phyloP scores from a whole-genome alignment of 2,329 filamentous ascomycete genomes.

The Annulohypoxylon truncatum region DNA sequence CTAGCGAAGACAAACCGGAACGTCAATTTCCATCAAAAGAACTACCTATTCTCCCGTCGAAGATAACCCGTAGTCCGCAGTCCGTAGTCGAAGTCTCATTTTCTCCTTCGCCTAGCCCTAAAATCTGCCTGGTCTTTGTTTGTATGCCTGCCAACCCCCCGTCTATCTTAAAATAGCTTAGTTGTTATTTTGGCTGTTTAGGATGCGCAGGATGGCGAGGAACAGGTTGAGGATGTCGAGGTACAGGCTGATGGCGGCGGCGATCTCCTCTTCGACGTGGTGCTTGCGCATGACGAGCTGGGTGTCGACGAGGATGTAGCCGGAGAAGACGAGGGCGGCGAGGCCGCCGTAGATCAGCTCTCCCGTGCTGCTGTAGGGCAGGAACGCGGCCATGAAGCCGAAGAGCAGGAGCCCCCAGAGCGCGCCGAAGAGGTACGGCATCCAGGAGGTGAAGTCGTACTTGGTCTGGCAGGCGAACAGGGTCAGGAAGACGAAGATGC shows the following conservation, averaged over 20 bases:
- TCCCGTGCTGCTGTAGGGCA: constrained; percentile 82
- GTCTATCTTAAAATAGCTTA: constrained; percentile 56
- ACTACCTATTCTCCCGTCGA: neutral
- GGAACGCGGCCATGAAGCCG: constrained; percentile 91
- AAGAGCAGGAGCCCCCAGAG: constrained; percentile 93
- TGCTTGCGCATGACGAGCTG: constrained; percentile 96
- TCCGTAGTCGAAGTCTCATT: neutral
- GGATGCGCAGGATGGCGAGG: constrained; percentile 91
- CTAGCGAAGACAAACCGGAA: neutral
- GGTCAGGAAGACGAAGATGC: constrained; percentile 82
- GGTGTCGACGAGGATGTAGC: constrained; percentile 95
- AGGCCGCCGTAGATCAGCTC: constrained; percentile 89
- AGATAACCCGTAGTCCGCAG: neutral
- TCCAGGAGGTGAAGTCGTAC: constrained; percentile 98
- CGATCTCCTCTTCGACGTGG: constrained; percentile 98
- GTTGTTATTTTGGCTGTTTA: constrained; percentile 97
- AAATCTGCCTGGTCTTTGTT: neutral
- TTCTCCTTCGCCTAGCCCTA: neutral
- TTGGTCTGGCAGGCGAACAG: constrained; percentile 96
- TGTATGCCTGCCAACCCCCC: neutral
- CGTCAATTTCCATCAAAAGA: neutral
- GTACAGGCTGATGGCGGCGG: constrained; percentile 93
- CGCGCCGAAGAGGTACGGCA: constrained; percentile 91
- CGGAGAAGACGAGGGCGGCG: constrained; percentile 88
- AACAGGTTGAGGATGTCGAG: constrained; percentile 98